Percentiles rank a stretch among this genome's conserved stretches.
phyloP scores from a whole-genome alignment of 495 filamentous ascomycete species.

The Penicillium arizonense region DNA sequence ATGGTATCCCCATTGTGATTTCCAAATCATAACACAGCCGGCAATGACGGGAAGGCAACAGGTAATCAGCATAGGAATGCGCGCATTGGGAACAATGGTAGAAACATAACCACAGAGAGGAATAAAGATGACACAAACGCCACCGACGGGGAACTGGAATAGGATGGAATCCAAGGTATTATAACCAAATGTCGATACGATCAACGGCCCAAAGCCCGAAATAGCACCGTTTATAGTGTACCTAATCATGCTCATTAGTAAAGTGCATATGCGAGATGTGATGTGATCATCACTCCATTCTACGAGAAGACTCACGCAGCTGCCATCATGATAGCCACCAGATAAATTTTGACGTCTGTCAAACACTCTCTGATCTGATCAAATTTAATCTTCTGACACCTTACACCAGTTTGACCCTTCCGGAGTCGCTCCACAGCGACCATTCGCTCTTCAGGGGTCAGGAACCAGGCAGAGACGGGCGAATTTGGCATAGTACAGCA shows the following conservation, averaged over 20 bases:
- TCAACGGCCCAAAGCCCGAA: conserved; percentile 72
- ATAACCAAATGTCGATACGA: conserved; percentile 73
- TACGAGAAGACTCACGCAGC: conserved; percentile 37
- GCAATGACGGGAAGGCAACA: conserved; percentile 72
- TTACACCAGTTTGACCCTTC: conserved; percentile 50
- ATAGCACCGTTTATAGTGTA: conserved; percentile 76
- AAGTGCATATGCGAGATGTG: not conserved
- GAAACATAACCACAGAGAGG: conserved; percentile 62
- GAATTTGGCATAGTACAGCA: conserved; percentile 58
- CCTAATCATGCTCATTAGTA: conserved; percentile 14
- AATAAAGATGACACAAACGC: conserved; percentile 60
- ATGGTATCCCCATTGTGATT: conserved; percentile 60
- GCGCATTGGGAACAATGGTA: conserved; percentile 57
- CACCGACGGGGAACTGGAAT: conserved; percentile 71
- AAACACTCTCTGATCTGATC: conserved; percentile 49
- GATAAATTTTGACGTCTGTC: conserved; percentile 50
- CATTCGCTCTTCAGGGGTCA: conserved; percentile 47
- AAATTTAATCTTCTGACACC: conserved; percentile 51
- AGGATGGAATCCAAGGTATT: conserved; percentile 63
- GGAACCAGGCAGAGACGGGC: conserved; percentile 53
- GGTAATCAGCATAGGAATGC: conserved; percentile 59
- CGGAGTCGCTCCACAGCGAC: conserved; percentile 54
- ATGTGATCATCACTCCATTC: not conserved
- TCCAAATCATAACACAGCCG: conserved; percentile 75
- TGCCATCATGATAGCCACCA: conserved; percentile 57